phyloP scores from a whole-genome alignment of 495 filamentous ascomycete species.

The Xylaria scruposa region DNA sequence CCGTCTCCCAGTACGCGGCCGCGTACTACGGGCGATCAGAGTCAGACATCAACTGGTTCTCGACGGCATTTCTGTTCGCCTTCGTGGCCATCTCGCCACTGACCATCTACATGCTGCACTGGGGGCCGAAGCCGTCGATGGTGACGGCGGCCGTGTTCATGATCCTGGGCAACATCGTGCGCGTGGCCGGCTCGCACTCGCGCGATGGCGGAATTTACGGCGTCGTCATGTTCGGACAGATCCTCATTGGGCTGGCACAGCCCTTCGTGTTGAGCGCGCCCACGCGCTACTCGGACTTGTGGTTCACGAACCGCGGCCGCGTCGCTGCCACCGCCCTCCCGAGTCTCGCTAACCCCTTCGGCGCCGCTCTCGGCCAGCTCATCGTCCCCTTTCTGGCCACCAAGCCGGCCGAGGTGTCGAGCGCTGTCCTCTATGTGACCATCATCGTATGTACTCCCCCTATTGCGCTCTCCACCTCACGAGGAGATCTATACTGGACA shows the following conservation, averaged over 20 bases:
- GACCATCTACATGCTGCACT: conserved; percentile 79
- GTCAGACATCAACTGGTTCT: conserved; percentile 89
- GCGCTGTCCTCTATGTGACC: conserved; percentile 85
- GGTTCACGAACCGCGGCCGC: conserved; percentile 87
- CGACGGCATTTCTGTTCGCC: conserved; percentile 83
- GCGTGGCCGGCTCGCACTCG: conserved; percentile 76
- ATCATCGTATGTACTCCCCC: conserved; percentile 68
- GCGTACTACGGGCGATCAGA: conserved; percentile 76
- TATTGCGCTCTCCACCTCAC: not conserved
- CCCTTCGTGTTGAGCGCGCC: conserved; percentile 92
- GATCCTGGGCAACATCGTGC: conserved; percentile 89
- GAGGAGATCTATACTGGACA: conserved; percentile 17
- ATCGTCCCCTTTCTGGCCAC: conserved; percentile 79
- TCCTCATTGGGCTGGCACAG: conserved; percentile 86
- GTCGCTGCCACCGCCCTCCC: conserved; percentile 87
- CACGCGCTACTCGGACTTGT: conserved; percentile 89
- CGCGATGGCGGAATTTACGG: conserved; percentile 65
- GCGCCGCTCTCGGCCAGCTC: conserved; percentile 86
- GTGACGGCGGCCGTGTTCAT: conserved; percentile 73
- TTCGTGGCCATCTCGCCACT: conserved; percentile 77
- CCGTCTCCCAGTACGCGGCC: conserved; percentile 78
- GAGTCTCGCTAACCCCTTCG: conserved; percentile 85
- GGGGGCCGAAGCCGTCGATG: conserved; percentile 79
- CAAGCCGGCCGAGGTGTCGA: conserved; percentile 66
- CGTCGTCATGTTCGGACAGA: conserved; percentile 91